Percentiles rank a stretch among this genome's conserved stretches.
Conservation (phyloP, 2,329 filamentous ascomycete species). For the Aspergillus nomiae region DNA sequence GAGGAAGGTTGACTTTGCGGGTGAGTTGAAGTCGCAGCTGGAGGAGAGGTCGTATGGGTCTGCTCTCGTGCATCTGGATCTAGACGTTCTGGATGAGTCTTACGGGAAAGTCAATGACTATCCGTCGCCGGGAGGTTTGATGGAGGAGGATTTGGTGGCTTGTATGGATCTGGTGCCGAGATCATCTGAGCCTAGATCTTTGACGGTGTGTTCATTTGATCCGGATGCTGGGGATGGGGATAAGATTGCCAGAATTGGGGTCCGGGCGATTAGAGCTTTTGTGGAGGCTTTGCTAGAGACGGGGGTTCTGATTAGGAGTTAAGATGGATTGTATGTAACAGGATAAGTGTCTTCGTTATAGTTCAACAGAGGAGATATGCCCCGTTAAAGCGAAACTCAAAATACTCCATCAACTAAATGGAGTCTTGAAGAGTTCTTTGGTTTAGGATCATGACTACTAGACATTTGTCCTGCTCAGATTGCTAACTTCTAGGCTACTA, state of each 20-base stretch:
- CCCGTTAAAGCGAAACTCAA: neutral
- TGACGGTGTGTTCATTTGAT: neutral
- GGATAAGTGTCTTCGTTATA: neutral
- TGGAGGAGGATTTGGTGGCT: neutral
- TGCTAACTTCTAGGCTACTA: neutral
- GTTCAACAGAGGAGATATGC: neutral
- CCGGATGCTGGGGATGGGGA: neutral
- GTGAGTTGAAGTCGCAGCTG: slow-evolving; percentile 14
- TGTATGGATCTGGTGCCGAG: neutral
- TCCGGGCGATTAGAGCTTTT: neutral
- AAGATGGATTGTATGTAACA: neutral
- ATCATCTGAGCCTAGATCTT: neutral
- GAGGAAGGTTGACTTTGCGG: slow-evolving; percentile 19
- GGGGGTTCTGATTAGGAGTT: neutral
- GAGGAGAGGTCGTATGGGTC: slow-evolving; percentile 11
- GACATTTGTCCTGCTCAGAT: too few species aligned
- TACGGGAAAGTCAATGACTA: slow-evolving; percentile 41
- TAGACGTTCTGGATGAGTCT: slow-evolving; percentile 38
- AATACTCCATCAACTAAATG: too few species aligned
- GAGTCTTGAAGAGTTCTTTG: too few species aligned
- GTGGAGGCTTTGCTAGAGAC: neutral
- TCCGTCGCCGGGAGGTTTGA: slow-evolving; percentile 36
- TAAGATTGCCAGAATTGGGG: neutral
- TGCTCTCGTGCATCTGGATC: slow-evolving; percentile 39
- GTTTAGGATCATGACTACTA: too few species aligned